phyloP scores from a whole-genome alignment of 331 rosid species.

The Quercus lobata region DNA sequence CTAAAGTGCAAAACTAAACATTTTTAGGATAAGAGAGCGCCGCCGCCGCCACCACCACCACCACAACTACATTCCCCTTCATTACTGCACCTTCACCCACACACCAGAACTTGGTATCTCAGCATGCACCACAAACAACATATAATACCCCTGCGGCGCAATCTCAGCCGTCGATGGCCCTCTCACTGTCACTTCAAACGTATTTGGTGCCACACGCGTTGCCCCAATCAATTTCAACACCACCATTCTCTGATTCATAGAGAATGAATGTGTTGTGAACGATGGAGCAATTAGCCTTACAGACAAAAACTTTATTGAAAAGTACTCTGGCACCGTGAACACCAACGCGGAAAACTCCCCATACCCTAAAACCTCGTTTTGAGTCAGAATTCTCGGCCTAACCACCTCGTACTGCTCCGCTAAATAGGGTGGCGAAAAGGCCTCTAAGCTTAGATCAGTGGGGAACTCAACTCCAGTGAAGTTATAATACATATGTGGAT shows the following conservation, averaged over 20 bases:
- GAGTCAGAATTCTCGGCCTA: conserved; percentile 36
- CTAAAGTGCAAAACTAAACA: too few species aligned
- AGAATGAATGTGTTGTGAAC: conserved; percentile 53
- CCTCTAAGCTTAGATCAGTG: conserved; percentile 69
- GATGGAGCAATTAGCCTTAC: conserved; percentile 51
- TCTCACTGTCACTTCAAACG: conserved; percentile 32
- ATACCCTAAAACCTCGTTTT: conserved; percentile 25
- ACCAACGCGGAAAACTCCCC: conserved; percentile 17
- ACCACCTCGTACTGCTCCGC: conserved; percentile 9
- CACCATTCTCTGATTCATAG: conserved; percentile 77
- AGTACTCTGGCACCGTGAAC: conserved; percentile 26
- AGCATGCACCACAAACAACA: conserved; percentile 59
- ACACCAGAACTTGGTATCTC: conserved; percentile 51
- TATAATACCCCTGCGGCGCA: conserved; percentile 67
- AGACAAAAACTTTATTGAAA: conserved; percentile 24
- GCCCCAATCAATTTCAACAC: conserved; percentile 38
- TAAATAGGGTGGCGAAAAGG: conserved; percentile 68
- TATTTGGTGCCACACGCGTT: not conserved
- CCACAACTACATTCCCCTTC: too few species aligned
- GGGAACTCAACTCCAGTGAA: conserved; percentile 60
- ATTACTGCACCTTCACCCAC: conserved; percentile 55
- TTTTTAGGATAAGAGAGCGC: too few species aligned
- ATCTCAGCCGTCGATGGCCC: conserved; percentile 53
- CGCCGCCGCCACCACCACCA: too few species aligned
- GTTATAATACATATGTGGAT: conserved; percentile 55